phyloP scores from a whole-genome alignment of 331 rosid genomes.

The Phaseolus coccineus region DNA sequence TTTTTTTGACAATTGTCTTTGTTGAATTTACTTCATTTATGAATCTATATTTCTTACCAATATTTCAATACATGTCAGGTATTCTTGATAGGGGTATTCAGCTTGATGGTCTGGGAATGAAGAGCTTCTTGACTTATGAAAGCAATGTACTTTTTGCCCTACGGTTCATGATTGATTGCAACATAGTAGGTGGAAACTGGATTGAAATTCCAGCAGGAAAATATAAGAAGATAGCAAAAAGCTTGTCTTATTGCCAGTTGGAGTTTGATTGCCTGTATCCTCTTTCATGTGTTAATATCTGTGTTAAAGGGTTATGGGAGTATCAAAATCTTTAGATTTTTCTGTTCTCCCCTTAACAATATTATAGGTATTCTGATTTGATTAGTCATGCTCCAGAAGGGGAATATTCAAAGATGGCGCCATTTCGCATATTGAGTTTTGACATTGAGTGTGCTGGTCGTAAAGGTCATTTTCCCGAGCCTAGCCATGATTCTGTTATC shows the following conservation, averaged over 20 bases:
- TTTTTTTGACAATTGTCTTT: constrained; percentile 28
- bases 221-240: constrained; percentile 65
- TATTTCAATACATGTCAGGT: constrained; percentile 62
- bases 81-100: constrained; percentile 96
- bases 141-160: constrained; percentile 98
- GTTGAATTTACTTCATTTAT: constrained; percentile 6
- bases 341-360: constrained; percentile 59
- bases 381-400: constrained; percentile 96
- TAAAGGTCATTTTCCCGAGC: constrained; percentile 98
- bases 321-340: constrained; percentile 34
- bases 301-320: constrained; percentile 32
- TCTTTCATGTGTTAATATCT: constrained; percentile 32
- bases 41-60: constrained; percentile 33
- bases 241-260: constrained; percentile 76
- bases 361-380: constrained; percentile 78
- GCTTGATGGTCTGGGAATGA: constrained; percentile 86
- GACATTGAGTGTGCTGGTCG: constrained; percentile 99
- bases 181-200: constrained; percentile 97
- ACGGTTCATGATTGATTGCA: constrained; percentile 94
- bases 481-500: constrained; percentile 94
- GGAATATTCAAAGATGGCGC: constrained; percentile 97
- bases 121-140: constrained; percentile 92
- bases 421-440: constrained; percentile 96
- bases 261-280: constrained; percentile 97
- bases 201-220: constrained; percentile 85